Percentiles rank a stretch among this genome's conserved stretches.
Evolutionary conservation across 139 green algal species (phyloP).

Genomic region (Chlorella sp.): DNA sequence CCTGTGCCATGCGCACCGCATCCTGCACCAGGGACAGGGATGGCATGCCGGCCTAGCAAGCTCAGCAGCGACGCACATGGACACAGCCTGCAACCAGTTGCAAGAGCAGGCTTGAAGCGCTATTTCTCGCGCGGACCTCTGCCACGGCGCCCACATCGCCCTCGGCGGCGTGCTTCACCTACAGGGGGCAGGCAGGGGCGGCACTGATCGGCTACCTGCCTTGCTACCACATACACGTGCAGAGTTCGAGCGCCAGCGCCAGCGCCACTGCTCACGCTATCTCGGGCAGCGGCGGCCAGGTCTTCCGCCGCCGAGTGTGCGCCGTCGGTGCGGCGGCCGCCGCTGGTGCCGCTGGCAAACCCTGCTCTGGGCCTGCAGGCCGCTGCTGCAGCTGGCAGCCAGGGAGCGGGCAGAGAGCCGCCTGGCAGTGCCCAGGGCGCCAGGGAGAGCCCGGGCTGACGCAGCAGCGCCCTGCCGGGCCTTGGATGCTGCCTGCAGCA

Average conservation of each 20-base stretch:
- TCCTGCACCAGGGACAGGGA: background rate
- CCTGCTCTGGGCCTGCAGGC: no score
- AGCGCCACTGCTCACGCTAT: background rate
- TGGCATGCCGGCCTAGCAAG: no score
- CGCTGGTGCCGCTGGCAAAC: no score
- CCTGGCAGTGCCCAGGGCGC: background rate
- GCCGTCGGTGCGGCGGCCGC: background rate
- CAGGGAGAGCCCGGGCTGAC: background rate
- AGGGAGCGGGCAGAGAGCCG: background rate
- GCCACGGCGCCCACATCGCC: background rate
- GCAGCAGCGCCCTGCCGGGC: background rate
- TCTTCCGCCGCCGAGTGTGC: background rate
- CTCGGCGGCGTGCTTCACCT: background rate
- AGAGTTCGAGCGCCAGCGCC: no score
- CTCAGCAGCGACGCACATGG: no score
- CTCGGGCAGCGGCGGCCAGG: background rate
- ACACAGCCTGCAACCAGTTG: no score
- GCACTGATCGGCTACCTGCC: no score
- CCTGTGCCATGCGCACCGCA: constrained; percentile 3
- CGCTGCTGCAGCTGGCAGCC: background rate
- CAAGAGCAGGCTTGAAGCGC: no score
- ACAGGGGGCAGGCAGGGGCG: background rate
- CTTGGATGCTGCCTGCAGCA: background rate
- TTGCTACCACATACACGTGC: no score
- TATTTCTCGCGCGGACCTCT: no score